phyloP scores from a whole-genome alignment of 2,329 filamentous ascomycete species.

The Clarireedia hainanense region DNA sequence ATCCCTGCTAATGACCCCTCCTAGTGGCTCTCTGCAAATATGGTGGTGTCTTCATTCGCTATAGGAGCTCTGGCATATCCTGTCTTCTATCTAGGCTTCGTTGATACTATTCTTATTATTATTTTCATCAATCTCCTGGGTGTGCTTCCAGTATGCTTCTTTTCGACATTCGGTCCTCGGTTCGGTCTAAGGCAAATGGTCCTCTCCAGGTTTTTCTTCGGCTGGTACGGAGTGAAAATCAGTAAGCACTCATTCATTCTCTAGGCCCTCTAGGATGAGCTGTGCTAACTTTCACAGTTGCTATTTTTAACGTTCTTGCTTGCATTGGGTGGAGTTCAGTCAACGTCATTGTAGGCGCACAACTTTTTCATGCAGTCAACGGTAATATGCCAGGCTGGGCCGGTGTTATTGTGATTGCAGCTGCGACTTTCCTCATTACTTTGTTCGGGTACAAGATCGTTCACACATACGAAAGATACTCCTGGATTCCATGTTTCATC shows the following conservation, averaged over 20 bases:
- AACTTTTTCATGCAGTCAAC: conserved; percentile 70
- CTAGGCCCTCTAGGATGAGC: background rate
- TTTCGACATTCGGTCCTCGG: conserved; percentile 66
- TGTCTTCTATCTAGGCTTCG: conserved; percentile 62
- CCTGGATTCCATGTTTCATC: conserved; percentile 65
- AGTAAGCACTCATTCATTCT: conserved; percentile 34
- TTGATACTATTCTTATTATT: conserved; percentile 63
- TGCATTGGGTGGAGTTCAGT: conserved; percentile 70
- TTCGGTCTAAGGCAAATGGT: conserved; percentile 77
- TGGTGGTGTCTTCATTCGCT: conserved; percentile 70
- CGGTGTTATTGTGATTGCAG: conserved; percentile 66
- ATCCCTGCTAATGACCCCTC: background rate
- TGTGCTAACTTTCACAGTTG: conserved; percentile 37
- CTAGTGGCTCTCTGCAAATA: conserved; percentile 70
- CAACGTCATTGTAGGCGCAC: conserved; percentile 73
- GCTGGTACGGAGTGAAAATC: conserved; percentile 61
- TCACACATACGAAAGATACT: conserved; percentile 68
- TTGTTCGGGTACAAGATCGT: conserved; percentile 70
- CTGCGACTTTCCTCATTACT: conserved; percentile 61
- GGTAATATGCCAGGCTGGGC: conserved; percentile 60
- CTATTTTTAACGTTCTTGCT: conserved; percentile 61
- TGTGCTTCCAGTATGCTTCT: conserved; percentile 65
- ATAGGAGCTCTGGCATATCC: conserved; percentile 64
- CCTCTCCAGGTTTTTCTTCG: conserved; percentile 70
- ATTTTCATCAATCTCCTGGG: conserved; percentile 71